Conservation (phyloP, 2,329 filamentous ascomycete genomes). For the Colletotrichum spinosum region DNA sequence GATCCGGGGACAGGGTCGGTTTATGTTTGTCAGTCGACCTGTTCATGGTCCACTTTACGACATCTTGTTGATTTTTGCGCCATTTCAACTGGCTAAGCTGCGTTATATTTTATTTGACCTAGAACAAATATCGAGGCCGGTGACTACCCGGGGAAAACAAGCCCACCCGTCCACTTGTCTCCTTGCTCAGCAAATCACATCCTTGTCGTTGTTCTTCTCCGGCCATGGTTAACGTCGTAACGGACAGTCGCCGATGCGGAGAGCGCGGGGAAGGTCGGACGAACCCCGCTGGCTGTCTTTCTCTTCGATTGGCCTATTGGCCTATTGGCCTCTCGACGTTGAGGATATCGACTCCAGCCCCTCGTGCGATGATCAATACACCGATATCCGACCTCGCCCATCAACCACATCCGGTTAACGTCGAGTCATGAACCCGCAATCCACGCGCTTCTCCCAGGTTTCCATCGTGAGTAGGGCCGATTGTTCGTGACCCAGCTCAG, state of each 20-base stretch:
- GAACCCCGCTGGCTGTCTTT: not conserved
- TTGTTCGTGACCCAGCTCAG: conserved; percentile 14
- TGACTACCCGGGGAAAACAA: conserved; percentile 1
- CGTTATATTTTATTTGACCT: not conserved
- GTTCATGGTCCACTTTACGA: not conserved
- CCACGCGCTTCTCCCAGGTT: conserved; percentile 3
- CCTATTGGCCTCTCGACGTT: conserved; percentile 2
- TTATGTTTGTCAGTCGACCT: conserved; percentile 1
- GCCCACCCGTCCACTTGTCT: not conserved
- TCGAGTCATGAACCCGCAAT: conserved; percentile 26
- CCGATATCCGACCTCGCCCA: conserved; percentile 6
- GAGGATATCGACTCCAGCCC: not conserved
- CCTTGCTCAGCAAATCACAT: not conserved
- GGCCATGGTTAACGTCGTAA: conserved; percentile 3
- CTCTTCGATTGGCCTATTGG: conserved; percentile 3
- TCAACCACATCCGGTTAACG: conserved; percentile 1
- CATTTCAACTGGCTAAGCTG: not conserved
- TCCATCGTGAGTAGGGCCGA: conserved; percentile 16
- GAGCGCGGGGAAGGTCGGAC: conserved; percentile 25
- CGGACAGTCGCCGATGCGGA: conserved; percentile 28
- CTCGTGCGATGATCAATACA: not conserved
- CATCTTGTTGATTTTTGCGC: conserved; percentile 9
- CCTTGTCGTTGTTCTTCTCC: not conserved
- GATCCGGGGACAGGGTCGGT: too few species aligned
- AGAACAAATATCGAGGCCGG: not conserved